Evolutionary conservation across 1,139 yeast species (phyloP).

Genomic region (Geotrichum macrosporum): DNA sequence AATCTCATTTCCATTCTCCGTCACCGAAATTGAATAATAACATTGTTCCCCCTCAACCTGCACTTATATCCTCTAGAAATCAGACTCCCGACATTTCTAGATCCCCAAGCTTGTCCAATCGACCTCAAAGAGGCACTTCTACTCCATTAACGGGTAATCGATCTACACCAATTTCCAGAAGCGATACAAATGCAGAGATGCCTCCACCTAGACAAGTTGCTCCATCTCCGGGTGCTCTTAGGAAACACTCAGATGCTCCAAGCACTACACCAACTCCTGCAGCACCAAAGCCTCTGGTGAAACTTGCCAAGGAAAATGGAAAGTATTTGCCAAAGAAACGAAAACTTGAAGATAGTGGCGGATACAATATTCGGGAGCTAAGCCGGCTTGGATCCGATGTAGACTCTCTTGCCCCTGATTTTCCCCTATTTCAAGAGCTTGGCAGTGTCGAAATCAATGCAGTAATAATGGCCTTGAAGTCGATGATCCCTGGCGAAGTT

Average conservation of each 20-base stretch:
- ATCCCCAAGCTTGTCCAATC: slow-evolving; percentile 4
- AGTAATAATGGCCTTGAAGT: slow-evolving; percentile 66
- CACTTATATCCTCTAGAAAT: slow-evolving; percentile 3
- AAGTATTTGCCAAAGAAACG: slow-evolving; percentile 67
- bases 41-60: slow-evolving; percentile 12
- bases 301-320: slow-evolving; percentile 25
- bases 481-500: slow-evolving; percentile 55
- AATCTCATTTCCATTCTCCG: slow-evolving; percentile 4
- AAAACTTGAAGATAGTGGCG: slow-evolving; percentile 54
- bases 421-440: slow-evolving; percentile 82
- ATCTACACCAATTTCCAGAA: background rate
- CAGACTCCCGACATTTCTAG: slow-evolving; percentile 7
- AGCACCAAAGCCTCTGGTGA: slow-evolving; percentile 24
- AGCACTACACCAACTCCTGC: background rate
- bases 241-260: slow-evolving; percentile 3
- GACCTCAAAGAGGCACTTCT: background rate
- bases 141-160: background rate
- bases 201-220: slow-evolving; percentile 18
- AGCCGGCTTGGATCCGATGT: slow-evolving; percentile 74
- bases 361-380: slow-evolving; percentile 62
- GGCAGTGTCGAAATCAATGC: slow-evolving; percentile 83
- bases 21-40: slow-evolving; percentile 3
- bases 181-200: slow-evolving; percentile 14
- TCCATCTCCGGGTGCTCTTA: slow-evolving; percentile 6
- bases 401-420: slow-evolving; percentile 78